phyloP scores from a whole-genome alignment of 305 asterid genomes.

The Vinca major region DNA sequence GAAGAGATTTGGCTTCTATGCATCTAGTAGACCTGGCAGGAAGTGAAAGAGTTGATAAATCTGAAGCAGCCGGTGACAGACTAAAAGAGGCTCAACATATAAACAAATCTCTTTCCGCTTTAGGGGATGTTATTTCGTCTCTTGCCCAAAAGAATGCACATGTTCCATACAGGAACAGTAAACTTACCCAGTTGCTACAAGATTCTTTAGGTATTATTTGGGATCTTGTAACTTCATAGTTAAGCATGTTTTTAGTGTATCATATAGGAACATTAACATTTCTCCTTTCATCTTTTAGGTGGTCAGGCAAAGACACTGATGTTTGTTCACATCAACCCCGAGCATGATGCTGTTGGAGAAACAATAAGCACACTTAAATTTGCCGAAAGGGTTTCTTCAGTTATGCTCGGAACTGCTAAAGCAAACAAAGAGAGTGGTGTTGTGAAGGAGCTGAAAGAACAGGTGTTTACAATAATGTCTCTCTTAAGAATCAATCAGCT shows the following conservation, averaged over 20 bases:
- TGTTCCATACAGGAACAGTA: conserved; percentile 88
- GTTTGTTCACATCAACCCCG: conserved; percentile 93
- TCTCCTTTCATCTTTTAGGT: conserved; percentile 31
- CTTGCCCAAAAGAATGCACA: conserved; percentile 76
- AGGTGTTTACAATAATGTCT: conserved; percentile 33
- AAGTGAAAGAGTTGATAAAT: conserved; percentile 76
- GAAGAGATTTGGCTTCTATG: conserved; percentile 78
- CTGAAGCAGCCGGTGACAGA: conserved; percentile 72
- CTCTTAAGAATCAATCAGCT: not conserved
- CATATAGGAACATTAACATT: not conserved
- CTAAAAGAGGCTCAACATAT: conserved; percentile 80
- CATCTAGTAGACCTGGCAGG: conserved; percentile 97
- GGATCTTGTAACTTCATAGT: not conserved
- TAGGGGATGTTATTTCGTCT: conserved; percentile 85
- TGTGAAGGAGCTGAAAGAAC: conserved; percentile 73
- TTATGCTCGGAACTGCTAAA: conserved; percentile 83
- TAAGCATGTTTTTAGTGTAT: not conserved
- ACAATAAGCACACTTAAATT: conserved; percentile 86
- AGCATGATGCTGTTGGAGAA: conserved; percentile 66
- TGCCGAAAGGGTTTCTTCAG: conserved; percentile 83
- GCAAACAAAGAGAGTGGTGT: conserved; percentile 60
- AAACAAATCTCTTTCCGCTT: conserved; percentile 77
- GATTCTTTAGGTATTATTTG: conserved; percentile 78
- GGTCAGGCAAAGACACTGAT: conserved; percentile 88
- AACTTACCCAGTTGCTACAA: conserved; percentile 93